Evolutionary conservation across 2,329 filamentous ascomycete species (phyloP).

Genomic region (Hortaea werneckii): DNA sequence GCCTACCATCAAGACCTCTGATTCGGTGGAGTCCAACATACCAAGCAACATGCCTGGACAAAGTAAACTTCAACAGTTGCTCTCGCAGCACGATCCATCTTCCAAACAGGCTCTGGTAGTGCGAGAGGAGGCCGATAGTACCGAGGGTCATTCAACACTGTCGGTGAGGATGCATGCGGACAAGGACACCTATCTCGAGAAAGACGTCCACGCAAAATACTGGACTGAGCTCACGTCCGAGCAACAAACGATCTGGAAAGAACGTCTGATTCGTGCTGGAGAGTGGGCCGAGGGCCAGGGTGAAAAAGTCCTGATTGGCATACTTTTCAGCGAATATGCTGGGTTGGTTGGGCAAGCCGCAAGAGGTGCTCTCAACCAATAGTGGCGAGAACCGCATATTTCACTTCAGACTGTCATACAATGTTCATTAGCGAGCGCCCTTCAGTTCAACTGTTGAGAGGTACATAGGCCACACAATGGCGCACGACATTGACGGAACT

Average conservation of each 20-base stretch:
- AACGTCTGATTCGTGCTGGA: slow-evolving; percentile 56
- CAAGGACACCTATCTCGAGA: slow-evolving; percentile 32
- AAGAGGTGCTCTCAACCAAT: neutral
- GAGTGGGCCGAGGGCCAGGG: slow-evolving; percentile 73
- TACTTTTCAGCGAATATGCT: slow-evolving; percentile 66
- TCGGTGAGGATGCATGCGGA: slow-evolving; percentile 26
- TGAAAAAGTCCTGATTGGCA: slow-evolving; percentile 63
- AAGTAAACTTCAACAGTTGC: slow-evolving; percentile 3
- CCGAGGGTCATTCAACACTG: slow-evolving; percentile 16
- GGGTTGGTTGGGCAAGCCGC: slow-evolving; percentile 43
- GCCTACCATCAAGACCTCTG: neutral
- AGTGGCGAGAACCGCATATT: too few relatives aligned
- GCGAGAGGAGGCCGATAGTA: slow-evolving; percentile 22
- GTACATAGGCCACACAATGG: too few relatives aligned
- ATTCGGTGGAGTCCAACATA: slow-evolving; percentile 1
- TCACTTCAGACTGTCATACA: neutral
- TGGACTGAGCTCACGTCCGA: slow-evolving; percentile 62
- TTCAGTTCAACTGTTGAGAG: too few relatives aligned
- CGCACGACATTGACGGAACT: too few relatives aligned
- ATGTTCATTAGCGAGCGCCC: neutral
- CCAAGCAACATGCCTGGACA: slow-evolving; percentile 1
- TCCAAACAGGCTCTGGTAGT: slow-evolving; percentile 32
- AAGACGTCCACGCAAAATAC: slow-evolving; percentile 42
- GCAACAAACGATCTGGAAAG: slow-evolving; percentile 60
- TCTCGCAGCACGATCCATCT: slow-evolving; percentile 2